A percentile compares a stretch with the other conserved stretches of the same genome.
These are phyloP conservation scores for Cerioporus squamosus DNA, from an alignment of 1,284 basidiomycete species.

Conservation along the genomic window DNA sequence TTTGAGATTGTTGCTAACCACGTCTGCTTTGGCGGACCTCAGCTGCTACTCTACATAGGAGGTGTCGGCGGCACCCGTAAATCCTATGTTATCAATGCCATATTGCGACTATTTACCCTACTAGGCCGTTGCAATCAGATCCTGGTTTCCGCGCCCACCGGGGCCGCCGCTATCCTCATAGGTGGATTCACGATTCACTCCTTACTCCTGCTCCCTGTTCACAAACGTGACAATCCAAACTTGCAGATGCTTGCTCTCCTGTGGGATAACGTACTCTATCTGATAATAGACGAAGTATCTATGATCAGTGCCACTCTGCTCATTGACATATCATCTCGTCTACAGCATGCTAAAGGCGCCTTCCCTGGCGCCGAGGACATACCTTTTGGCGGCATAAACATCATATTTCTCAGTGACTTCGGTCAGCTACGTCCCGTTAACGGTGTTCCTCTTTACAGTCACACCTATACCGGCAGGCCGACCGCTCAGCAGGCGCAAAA, in stretches of 20 bases:
- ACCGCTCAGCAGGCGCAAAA: neutral
- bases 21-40: too few relatives aligned
- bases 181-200: slow-evolving; percentile 17
- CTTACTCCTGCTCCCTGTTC: slow-evolving; percentile 4
- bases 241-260: neutral
- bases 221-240: neutral
- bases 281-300: slow-evolving; percentile 7
- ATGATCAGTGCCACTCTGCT: slow-evolving; percentile 4
- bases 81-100: slow-evolving; percentile 17
- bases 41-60: slow-evolving; percentile 5
- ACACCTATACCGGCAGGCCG: neutral
- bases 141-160: slow-evolving; percentile 10
- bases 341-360: neutral
- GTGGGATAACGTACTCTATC: neutral
- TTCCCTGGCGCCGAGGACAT: neutral
- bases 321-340: neutral
- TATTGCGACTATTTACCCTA: neutral
- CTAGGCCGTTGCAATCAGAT: neutral
- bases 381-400: slow-evolving; percentile 21
- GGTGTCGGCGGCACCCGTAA: slow-evolving; percentile 25
- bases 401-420: slow-evolving; percentile 21
- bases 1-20: too few relatives aligned
- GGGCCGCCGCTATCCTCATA: slow-evolving; percentile 11
- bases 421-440: slow-evolving; percentile 15
- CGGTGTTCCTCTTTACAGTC: neutral